Percentiles rank a stretch among this genome's conserved stretches.
These are phyloP conservation scores for Aspergillus sp. DNA, from an alignment of 2,329 filamentous ascomycete genomes.

Conservation along the genomic window DNA sequence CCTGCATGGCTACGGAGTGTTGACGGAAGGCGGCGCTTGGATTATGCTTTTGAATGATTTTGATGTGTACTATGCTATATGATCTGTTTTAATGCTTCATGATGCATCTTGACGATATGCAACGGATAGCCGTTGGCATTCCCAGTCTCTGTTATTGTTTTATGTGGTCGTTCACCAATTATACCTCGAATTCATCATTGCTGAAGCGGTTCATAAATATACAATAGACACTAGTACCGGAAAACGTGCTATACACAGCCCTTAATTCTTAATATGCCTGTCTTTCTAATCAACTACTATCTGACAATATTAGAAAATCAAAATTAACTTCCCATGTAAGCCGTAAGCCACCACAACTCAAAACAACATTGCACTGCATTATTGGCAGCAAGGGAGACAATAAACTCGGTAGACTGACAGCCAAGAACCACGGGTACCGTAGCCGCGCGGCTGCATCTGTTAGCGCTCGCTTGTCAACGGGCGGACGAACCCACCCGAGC, in stretches of 20 bases:
- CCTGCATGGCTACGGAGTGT: constrained; percentile 15
- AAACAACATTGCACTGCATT: background rate
- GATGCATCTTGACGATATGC: constrained; percentile 4
- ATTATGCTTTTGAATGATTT: constrained; percentile 10
- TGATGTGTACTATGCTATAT: constrained; percentile 17
- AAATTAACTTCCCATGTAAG: background rate
- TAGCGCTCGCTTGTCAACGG: constrained; percentile 28
- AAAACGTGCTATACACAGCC: too few species aligned
- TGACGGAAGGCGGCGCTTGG: constrained; percentile 6
- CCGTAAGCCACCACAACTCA: background rate
- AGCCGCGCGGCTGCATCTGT: constrained; percentile 26
- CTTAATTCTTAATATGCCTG: too few species aligned
- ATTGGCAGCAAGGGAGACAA: background rate
- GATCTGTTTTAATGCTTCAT: constrained; percentile 1
- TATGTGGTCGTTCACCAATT: background rate
- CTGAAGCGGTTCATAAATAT: too few species aligned
- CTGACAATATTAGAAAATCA: too few species aligned
- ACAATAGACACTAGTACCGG: too few species aligned
- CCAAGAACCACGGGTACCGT: constrained; percentile 1
- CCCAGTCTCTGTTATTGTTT: background rate
- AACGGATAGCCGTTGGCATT: background rate
- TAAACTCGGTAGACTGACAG: background rate
- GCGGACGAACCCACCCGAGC: constrained; percentile 22
- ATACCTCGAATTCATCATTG: background rate
- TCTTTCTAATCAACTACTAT: too few species aligned